Conservation (phyloP, 2,329 filamentous ascomycete genomes). For the Lojkania enalia region DNA sequence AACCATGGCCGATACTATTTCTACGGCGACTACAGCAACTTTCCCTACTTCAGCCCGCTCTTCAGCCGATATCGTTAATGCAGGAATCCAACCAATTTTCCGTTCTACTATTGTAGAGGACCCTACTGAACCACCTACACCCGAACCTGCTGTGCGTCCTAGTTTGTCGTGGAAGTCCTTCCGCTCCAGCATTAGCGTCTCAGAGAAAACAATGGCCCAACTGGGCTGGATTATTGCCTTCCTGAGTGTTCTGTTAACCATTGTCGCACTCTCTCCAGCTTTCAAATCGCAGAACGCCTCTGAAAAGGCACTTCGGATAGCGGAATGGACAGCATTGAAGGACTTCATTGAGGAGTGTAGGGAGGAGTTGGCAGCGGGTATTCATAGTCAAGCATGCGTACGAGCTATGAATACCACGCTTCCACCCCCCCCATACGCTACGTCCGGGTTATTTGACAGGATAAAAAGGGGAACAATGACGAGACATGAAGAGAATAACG, state of each 20-base stretch:
- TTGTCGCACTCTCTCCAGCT: conserved; percentile 20
- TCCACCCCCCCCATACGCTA: conserved; percentile 21
- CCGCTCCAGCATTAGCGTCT: conserved; percentile 14
- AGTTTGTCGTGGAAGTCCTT: conserved; percentile 21
- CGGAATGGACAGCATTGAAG: conserved; percentile 25
- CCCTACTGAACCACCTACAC: background rate
- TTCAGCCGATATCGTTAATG: background rate
- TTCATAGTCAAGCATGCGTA: conserved; percentile 20
- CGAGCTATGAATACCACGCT: conserved; percentile 14
- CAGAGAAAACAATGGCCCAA: conserved; percentile 17
- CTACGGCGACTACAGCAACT: background rate
- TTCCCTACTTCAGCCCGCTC: background rate
- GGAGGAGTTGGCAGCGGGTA: conserved; percentile 21
- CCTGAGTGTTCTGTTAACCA: conserved; percentile 19
- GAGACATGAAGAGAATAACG: conserved; percentile 4
- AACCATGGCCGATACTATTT: background rate
- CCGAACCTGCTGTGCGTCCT: conserved; percentile 8
- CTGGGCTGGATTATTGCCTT: conserved; percentile 23
- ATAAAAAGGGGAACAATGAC: conserved; percentile 10
- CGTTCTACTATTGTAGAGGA: background rate
- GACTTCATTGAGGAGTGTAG: conserved; percentile 24
- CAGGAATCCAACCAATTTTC: background rate
- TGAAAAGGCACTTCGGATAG: conserved; percentile 17
- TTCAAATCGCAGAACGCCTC: conserved; percentile 18
- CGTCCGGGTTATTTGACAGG: conserved; percentile 12